These are phyloP conservation scores for Tuber microsphaerosporum DNA, from an alignment of 495 filamentous ascomycete genomes.

Conservation along the genomic window DNA sequence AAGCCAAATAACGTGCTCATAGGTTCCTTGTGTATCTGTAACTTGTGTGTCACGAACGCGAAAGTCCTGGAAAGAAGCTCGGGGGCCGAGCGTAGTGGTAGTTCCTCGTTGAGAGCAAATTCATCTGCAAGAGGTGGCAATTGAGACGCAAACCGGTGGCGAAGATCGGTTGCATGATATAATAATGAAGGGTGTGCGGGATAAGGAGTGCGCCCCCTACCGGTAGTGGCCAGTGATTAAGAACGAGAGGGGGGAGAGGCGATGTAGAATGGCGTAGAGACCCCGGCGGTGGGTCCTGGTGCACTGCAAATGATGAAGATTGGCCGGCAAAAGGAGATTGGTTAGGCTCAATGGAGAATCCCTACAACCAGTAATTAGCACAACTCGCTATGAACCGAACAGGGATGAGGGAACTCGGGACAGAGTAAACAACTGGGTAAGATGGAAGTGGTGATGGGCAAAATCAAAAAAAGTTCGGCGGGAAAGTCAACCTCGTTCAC, in stretches of 20 bases:
- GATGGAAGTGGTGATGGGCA: not conserved
- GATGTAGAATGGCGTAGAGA: slow-evolving; percentile 85
- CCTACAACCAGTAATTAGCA: slow-evolving; percentile 22
- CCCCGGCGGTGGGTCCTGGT: no score
- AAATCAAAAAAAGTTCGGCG: slow-evolving; percentile 9
- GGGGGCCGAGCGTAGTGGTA: slow-evolving; percentile 82
- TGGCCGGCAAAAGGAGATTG: slow-evolving; percentile 26
- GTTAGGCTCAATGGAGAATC: slow-evolving; percentile 12
- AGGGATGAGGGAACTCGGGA: no score
- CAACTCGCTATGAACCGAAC: not conserved
- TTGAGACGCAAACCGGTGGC: slow-evolving; percentile 73
- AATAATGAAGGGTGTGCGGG: slow-evolving; percentile 88
- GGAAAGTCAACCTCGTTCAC: no score
- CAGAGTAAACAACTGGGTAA: not conserved
- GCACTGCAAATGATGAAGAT: slow-evolving; percentile 73
- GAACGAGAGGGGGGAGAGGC: slow-evolving; percentile 75
- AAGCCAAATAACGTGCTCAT: slow-evolving; percentile 78
- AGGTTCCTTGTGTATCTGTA: slow-evolving; percentile 71
- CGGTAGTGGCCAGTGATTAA: slow-evolving; percentile 88
- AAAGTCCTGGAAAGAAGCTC: slow-evolving; percentile 90
- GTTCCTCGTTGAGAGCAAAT: slow-evolving; percentile 86
- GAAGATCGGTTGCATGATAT: slow-evolving; percentile 86
- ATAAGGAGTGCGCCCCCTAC: slow-evolving; percentile 89
- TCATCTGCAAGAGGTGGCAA: slow-evolving; percentile 89
- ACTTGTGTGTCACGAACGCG: slow-evolving; percentile 79